phyloP scores from a whole-genome alignment of 352 stramenopile genomes.

The Pilasporangium apinafurcum region DNA sequence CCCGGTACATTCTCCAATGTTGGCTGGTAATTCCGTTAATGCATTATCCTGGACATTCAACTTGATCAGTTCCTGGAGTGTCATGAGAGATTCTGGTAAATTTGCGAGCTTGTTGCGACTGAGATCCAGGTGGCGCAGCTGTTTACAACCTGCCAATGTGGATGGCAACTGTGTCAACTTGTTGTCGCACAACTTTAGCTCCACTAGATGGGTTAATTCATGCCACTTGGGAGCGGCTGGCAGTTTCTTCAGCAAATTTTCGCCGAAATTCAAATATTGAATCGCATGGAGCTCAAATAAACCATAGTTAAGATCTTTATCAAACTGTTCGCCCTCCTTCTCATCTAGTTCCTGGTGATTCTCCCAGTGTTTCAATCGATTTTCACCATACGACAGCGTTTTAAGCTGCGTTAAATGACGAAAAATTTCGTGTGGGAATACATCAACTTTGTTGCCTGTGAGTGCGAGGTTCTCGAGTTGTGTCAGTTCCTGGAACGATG shows the following conservation, averaged over 20 bases:
- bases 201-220: slow-evolving; percentile 15
- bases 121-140: slow-evolving; percentile 32
- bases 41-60: slow-evolving; percentile 30
- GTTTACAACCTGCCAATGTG: slow-evolving; percentile 10
- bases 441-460: slow-evolving; percentile 36
- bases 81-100: slow-evolving; percentile 18
- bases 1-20: slow-evolving; percentile 14
- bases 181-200: slow-evolving; percentile 40
- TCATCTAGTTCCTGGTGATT: slow-evolving; percentile 1
- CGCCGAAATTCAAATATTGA: slow-evolving; percentile 40
- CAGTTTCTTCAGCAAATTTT: slow-evolving; percentile 27
- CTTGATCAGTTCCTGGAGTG: slow-evolving; percentile 8
- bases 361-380: slow-evolving; percentile 32
- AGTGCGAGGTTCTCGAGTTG: slow-evolving; percentile 33
- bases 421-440: slow-evolving; percentile 21
- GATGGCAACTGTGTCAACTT: slow-evolving; percentile 24
- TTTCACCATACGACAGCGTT: slow-evolving; percentile 36
- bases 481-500: slow-evolving; percentile 26
- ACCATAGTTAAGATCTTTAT: slow-evolving; percentile 5
- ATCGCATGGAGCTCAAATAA: slow-evolving; percentile 13
- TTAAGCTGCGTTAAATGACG: slow-evolving; percentile 9
- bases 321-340: neutral
- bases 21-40: slow-evolving; percentile 21
- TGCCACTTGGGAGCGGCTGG: slow-evolving; percentile 21
- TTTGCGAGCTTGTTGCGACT: slow-evolving; percentile 29